These are phyloP conservation scores for Tetratostichococcus sp. DNA, from an alignment of 139 green algal genomes.

Conservation along the genomic window DNA sequence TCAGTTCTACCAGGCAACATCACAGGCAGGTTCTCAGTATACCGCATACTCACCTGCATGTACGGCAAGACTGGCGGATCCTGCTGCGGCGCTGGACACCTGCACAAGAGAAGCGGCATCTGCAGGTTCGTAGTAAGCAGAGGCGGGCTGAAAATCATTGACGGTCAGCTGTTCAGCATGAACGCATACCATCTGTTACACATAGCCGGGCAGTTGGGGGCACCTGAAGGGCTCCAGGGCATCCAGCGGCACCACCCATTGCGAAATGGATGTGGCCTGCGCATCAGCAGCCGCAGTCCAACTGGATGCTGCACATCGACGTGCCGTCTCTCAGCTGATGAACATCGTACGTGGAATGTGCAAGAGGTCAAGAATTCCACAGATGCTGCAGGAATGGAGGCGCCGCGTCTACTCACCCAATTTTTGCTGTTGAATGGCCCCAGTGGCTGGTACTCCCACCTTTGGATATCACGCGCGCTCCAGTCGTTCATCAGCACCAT, in stretches of 20 bases:
- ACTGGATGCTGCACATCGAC: too few species aligned
- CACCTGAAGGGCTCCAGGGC: slow-evolving; percentile 79
- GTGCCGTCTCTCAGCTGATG: background rate
- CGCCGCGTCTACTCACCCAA: slow-evolving; percentile 74
- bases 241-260: slow-evolving; percentile 89
- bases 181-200: too few species aligned
- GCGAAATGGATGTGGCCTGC: slow-evolving; percentile 78
- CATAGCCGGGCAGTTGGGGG: background rate
- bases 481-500: slow-evolving; percentile 95
- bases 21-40: too few species aligned
- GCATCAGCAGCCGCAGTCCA: background rate
- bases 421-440: slow-evolving; percentile 94
- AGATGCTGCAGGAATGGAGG: too few species aligned
- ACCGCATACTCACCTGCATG: slow-evolving; percentile 44
- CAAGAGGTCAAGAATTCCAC: too few species aligned
- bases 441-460: slow-evolving; percentile 90
- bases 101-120: slow-evolving; percentile 1
- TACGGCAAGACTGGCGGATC: slow-evolving; percentile 72
- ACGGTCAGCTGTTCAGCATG: too few species aligned
- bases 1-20: too few species aligned
- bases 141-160: too few species aligned
- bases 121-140: background rate
- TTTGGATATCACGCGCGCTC: slow-evolving; percentile 90
- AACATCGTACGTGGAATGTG: background rate
- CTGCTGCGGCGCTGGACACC: slow-evolving; percentile 49